A percentile compares a stretch with the other conserved stretches of the same genome.
Conservation (phyloP, 306 rosid species). For the Hippophae rhamnoides region DNA sequence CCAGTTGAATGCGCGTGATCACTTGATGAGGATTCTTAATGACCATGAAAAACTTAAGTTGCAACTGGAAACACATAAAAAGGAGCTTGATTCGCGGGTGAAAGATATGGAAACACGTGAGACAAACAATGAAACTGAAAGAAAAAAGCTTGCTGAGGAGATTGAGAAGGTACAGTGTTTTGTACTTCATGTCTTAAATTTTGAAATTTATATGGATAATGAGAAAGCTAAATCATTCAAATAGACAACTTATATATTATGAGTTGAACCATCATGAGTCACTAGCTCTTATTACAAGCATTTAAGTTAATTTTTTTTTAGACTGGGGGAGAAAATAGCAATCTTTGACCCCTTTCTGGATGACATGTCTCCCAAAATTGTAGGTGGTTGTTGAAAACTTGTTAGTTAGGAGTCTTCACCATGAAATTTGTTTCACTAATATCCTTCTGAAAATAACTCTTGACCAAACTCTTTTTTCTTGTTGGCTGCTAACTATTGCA, state of each 20-base stretch:
- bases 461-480: too few species aligned
- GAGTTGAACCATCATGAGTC: too few species aligned
- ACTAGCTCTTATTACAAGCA: neutral
- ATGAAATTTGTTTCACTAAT: too few species aligned
- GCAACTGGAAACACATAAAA: conserved; percentile 67
- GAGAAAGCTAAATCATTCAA: too few species aligned
- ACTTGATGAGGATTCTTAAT: conserved; percentile 55
- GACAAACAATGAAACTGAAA: conserved; percentile 58
- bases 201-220: neutral
- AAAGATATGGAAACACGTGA: conserved; percentile 71
- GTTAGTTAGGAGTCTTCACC: too few species aligned
- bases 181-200: conserved; percentile 21
- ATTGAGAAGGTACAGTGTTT: conserved; percentile 48
- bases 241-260: too few species aligned
- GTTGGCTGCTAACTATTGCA: too few species aligned
- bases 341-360: too few species aligned
- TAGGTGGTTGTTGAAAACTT: too few species aligned
- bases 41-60: conserved; percentile 61
- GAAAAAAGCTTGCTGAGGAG: conserved; percentile 58
- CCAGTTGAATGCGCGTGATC: conserved; percentile 67
- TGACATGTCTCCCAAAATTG: too few species aligned
- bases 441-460: too few species aligned
- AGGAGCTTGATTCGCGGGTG: conserved; percentile 48
- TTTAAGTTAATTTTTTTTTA: conserved; percentile 21
- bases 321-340: conserved; percentile 50